Conservation (phyloP, 331 rosid genomes). For the Spiraea crenata region DNA sequence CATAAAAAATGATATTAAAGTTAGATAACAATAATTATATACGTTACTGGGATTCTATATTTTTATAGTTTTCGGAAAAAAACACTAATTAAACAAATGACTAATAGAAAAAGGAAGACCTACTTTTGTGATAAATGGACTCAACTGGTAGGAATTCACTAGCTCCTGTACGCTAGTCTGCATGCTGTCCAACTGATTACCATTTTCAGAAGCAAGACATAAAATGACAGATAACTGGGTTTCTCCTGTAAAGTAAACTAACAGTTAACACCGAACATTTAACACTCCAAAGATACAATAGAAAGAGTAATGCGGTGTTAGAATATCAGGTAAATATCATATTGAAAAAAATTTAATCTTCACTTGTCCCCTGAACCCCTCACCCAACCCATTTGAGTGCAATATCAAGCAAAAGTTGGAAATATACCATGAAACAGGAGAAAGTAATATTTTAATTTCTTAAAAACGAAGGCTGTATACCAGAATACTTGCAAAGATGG, state of each 20-base stretch:
- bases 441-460: too few relatives aligned
- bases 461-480: too few relatives aligned
- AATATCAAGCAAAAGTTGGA: too few relatives aligned
- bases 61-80: neutral
- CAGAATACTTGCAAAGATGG: too few relatives aligned
- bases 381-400: too few relatives aligned
- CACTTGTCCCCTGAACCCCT: neutral
- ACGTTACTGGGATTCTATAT: neutral
- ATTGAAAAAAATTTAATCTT: neutral
- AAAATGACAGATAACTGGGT: conserved; percentile 61
- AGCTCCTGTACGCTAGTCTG: conserved; percentile 55
- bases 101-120: conserved; percentile 39
- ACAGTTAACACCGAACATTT: conserved; percentile 1
- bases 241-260: conserved; percentile 47
- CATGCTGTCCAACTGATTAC: conserved; percentile 41
- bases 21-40: neutral
- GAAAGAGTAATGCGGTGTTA: conserved; percentile 1
- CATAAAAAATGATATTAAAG: neutral
- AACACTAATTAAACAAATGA: conserved; percentile 6
- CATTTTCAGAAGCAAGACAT: conserved; percentile 58
- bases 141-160: conserved; percentile 64
- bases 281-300: neutral
- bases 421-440: too few relatives aligned
- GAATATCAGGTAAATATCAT: neutral
- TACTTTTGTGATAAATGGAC: conserved; percentile 85